Evolutionary conservation across 805 yeast species (phyloP).

Genomic region (Clavispora carvajalis): DNA sequence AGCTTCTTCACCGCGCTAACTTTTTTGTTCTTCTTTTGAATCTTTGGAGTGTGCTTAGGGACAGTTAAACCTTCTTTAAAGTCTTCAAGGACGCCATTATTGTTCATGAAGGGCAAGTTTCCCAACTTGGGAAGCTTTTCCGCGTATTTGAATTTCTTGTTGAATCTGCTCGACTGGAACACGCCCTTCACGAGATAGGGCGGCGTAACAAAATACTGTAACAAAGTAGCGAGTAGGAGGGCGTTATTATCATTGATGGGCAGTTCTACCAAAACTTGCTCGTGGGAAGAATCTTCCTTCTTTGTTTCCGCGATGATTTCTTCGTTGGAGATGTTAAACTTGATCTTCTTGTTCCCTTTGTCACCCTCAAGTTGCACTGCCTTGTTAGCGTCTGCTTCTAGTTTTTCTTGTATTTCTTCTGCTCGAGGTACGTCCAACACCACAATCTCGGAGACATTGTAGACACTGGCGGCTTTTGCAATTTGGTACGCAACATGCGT

Average conservation of each 20-base stretch:
- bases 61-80: constrained; percentile 64
- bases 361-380: constrained; percentile 19
- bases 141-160: constrained; percentile 56
- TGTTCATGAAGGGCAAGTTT: constrained; percentile 68
- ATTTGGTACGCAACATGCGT: constrained; percentile 73
- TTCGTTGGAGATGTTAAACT: constrained; percentile 26
- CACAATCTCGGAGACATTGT: constrained; percentile 68
- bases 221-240: constrained; percentile 56
- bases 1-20: constrained; percentile 34
- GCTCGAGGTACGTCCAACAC: constrained; percentile 50
- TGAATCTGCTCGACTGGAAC: constrained; percentile 42
- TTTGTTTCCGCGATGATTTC: constrained; percentile 18
- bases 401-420: constrained; percentile 9
- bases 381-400: constrained; percentile 19
- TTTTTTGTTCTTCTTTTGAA: constrained; percentile 41
- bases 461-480: constrained; percentile 68
- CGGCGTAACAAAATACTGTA: constrained; percentile 83
- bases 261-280: constrained; percentile 9
- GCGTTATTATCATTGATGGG: constrained; percentile 29
- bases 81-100: constrained; percentile 28
- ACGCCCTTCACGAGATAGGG: constrained; percentile 66
- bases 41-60: constrained; percentile 34
- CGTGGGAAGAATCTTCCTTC: constrained; percentile 10
- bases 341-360: constrained; percentile 25
- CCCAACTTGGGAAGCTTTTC: constrained; percentile 65